Base-by-base conservation (phyloP, 768 basidiomycete species). In the Amanita fuliginea region DNA sequence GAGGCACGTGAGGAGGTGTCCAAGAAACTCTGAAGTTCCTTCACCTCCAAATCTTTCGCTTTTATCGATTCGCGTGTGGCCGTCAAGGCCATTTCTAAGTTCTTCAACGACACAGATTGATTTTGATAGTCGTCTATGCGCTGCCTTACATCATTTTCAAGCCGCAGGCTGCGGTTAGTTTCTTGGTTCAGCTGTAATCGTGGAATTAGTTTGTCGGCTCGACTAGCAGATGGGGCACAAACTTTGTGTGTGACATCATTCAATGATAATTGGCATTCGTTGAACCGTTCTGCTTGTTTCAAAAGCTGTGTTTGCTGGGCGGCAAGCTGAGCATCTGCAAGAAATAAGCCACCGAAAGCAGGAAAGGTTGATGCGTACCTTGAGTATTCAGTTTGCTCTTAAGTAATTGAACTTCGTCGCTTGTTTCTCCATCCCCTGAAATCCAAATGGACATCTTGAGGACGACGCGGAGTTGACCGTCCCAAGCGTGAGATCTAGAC, bases 71-170 rank as follows among this genome's bases (percentile, higher is more conserved):
- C 72, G 45, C 77, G 69, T 2, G 74, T 70, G 28, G 69, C 60
- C 11, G 55, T 59, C 19, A 85, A 63, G 13, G 80, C 70, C 6
- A 68, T 59, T 50, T 76, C 72, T 0, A 70, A 55, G 56, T 86
- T 86, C 51, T 72, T 73, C 3, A 70, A 67, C 7, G 68, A 61
- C 9, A 78, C 60, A 32, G 71, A 73, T 57, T 82, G 78, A 18
- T 73, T 75, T 36, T 70, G 73, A 26, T 84, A 67, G 19, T 81
- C 80, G 39, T 78, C 72, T n/a, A 71, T 69, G 33, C 68, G 72
- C 57, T 68, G 67, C 6, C 62, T 63, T 18, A 78, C 66, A 26
- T 75, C 71, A 0, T 64, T 60, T 57, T 86, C 81, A 19, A 86
- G 69, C 46, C 67, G 64, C 39, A 82, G 60, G 13, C 70, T 75